Conservation (phyloP, 2,329 filamentous ascomycete genomes). For the Microascus cirrosus region DNA sequence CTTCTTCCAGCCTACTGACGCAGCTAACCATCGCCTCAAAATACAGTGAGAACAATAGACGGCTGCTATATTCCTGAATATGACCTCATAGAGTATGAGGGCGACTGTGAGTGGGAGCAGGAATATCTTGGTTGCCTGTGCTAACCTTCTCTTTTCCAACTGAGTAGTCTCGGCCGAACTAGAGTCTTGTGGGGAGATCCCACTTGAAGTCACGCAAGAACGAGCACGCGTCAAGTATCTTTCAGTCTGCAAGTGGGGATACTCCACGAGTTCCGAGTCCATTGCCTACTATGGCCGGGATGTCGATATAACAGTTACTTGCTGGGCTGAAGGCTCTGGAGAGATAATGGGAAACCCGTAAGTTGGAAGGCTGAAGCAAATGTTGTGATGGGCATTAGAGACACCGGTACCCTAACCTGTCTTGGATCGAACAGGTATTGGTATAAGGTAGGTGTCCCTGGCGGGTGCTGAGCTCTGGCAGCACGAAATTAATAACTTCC, state of each 20-base stretch:
- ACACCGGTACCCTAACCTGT: background rate
- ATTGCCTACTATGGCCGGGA: constrained; percentile 5
- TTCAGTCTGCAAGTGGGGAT: constrained; percentile 5
- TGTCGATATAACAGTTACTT: constrained; percentile 2
- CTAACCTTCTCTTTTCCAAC: background rate
- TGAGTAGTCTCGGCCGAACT: background rate
- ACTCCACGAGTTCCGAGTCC: background rate
- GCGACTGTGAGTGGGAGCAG: background rate
- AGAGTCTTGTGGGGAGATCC: constrained; percentile 1
- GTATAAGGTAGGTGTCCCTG: constrained; percentile 1
- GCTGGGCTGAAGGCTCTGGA: constrained; percentile 1
- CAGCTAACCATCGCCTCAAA: background rate
- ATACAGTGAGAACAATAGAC: constrained; percentile 1
- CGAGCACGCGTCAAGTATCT: constrained; percentile 3
- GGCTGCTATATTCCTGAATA: constrained; percentile 3
- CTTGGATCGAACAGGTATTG: constrained; percentile 1
- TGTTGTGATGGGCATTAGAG: too few relatives aligned
- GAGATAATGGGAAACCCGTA: constrained; percentile 1
- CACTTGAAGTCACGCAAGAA: constrained; percentile 1
- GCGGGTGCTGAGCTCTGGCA: background rate
- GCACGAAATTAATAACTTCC: background rate
- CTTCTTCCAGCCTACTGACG: background rate
- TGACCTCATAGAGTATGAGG: constrained; percentile 5
- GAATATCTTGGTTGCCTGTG: background rate
- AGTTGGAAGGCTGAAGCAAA: background rate